Evolutionary conservation across 1,284 basidiomycete genomes (phyloP).

Genomic region (Phylloboletellus chloephorus): DNA sequence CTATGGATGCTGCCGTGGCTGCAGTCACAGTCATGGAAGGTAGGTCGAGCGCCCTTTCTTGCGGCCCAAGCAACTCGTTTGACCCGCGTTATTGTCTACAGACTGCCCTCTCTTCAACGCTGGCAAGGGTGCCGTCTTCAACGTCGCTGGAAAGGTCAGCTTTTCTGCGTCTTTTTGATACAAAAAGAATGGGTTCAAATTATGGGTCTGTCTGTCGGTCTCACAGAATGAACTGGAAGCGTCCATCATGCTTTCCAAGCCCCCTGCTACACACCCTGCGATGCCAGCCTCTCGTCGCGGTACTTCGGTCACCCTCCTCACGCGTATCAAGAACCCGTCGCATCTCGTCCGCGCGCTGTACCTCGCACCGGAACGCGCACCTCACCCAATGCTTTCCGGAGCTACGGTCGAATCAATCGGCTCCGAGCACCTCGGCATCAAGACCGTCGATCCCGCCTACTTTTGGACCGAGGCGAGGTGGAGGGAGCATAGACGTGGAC

Average conservation of each 20-base stretch:
- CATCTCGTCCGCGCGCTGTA: conserved; percentile 66
- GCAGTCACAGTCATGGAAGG: conserved; percentile 74
- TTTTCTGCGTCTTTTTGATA: neutral
- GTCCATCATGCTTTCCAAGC: conserved; percentile 73
- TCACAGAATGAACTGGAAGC: conserved; percentile 74
- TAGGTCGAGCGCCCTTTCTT: conserved; percentile 27
- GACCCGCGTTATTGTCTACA: conserved; percentile 24
- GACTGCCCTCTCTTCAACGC: conserved; percentile 76
- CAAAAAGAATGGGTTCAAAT: neutral
- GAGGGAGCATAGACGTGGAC: conserved; percentile 65
- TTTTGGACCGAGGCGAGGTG: conserved; percentile 71
- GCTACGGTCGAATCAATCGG: conserved; percentile 56
- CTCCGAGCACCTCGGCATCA: conserved; percentile 42
- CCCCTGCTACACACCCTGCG: conserved; percentile 57
- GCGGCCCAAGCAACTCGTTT: neutral
- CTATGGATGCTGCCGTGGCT: conserved; percentile 76
- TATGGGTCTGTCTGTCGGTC: too few species aligned
- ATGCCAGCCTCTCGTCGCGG: conserved; percentile 58
- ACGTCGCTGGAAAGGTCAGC: conserved; percentile 64
- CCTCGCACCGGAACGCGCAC: conserved; percentile 51
- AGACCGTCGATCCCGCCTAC: conserved; percentile 65
- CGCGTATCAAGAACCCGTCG: conserved; percentile 67
- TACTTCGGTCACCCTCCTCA: conserved; percentile 59
- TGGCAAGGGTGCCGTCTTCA: conserved; percentile 78
- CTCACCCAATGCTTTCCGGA: conserved; percentile 71